phyloP scores from a whole-genome alignment of 2,329 filamentous ascomycete genomes.

The Trichoderma koningii region DNA sequence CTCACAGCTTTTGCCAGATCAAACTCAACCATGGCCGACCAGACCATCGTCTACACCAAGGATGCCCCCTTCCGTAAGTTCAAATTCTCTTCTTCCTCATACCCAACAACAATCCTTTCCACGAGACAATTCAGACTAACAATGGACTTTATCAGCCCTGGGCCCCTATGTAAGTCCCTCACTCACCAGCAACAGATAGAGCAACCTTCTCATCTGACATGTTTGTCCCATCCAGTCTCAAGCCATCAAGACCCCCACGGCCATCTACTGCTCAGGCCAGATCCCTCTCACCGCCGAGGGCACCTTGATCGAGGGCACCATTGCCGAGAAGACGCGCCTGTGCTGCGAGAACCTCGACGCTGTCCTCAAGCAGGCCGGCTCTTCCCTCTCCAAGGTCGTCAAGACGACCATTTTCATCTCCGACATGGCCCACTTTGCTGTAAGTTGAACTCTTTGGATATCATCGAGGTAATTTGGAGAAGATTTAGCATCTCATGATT shows the following conservation, averaged over 20 bases:
- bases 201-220: neutral
- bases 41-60: conserved; percentile 57
- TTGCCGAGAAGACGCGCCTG: conserved; percentile 63
- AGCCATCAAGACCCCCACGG: conserved; percentile 65
- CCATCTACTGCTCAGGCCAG: conserved; percentile 70
- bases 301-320: conserved; percentile 59
- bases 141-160: conserved; percentile 47
- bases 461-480: neutral
- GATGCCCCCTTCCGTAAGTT: conserved; percentile 60
- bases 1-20: conserved; percentile 36
- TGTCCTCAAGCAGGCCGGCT: conserved; percentile 80
- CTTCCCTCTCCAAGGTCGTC: conserved; percentile 75
- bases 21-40: conserved; percentile 50
- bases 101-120: neutral
- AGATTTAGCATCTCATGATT: neutral
- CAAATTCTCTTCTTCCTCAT: neutral
- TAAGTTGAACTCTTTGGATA: conserved; percentile 38
- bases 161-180: conserved; percentile 61
- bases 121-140: neutral
- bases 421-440: conserved; percentile 85
- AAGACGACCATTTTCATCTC: conserved; percentile 91
- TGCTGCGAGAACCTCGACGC: conserved; percentile 78
- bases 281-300: conserved; percentile 67
- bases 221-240: conserved; percentile 52
- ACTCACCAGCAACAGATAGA: neutral